phyloP scores from a whole-genome alignment of 495 filamentous ascomycete species.

The Aspergillus baeticus region DNA sequence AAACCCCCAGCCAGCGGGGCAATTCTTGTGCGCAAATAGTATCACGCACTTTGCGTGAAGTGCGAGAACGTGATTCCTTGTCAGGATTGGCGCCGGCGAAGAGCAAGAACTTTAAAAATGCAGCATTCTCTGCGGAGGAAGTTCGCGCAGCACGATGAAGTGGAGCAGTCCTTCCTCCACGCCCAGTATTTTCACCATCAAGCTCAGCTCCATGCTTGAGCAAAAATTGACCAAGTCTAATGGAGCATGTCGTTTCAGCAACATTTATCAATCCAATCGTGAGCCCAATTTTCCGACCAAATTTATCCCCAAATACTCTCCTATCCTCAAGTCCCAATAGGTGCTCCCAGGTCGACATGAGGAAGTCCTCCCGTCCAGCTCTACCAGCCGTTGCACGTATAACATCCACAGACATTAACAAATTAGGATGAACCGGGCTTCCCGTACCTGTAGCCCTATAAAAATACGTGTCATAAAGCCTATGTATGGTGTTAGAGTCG shows the following conservation, averaged over 20 bases:
- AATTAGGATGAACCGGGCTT: too few relatives aligned
- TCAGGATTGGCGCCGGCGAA: neutral
- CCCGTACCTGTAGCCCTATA: too few relatives aligned
- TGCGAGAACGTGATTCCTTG: neutral
- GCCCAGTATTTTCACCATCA: too few relatives aligned
- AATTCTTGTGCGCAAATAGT: neutral
- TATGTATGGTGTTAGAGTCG: too few relatives aligned
- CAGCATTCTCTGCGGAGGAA: neutral
- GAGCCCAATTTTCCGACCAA: too few relatives aligned
- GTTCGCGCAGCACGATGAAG: neutral
- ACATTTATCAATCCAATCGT: neutral
- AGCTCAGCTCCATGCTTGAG: neutral
- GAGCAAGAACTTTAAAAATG: slow-evolving; percentile 1
- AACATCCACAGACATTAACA: too few relatives aligned
- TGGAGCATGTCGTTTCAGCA: neutral
- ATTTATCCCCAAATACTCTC: too few relatives aligned
- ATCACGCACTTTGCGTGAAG: neutral
- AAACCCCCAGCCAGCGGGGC: neutral
- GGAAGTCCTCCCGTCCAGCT: too few relatives aligned
- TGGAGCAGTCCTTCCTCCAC: neutral
- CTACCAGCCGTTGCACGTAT: too few relatives aligned
- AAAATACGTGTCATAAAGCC: too few relatives aligned
- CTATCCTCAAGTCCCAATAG: too few relatives aligned
- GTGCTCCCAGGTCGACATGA: too few relatives aligned
- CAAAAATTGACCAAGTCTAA: neutral